phyloP scores from a whole-genome alignment of 768 basidiomycete species.

The Lactarius indigo region DNA sequence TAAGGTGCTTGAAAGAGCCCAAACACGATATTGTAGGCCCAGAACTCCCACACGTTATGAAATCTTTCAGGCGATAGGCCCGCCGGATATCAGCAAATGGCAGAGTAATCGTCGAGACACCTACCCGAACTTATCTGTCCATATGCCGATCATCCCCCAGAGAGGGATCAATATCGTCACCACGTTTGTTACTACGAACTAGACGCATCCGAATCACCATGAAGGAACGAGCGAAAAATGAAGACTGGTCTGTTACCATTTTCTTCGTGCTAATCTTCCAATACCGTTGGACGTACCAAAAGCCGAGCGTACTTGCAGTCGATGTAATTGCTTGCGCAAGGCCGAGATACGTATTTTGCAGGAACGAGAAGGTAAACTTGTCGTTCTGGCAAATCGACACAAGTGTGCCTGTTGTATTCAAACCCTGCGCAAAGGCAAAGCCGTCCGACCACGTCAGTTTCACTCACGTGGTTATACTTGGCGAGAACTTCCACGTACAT shows the following conservation, averaged over 20 bases:
- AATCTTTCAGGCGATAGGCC: constrained; percentile 41
- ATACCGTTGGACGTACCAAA: constrained; percentile 80
- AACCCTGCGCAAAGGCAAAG: constrained; percentile 43
- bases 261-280: constrained; percentile 77
- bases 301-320: constrained; percentile 62
- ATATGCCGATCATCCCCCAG: constrained; percentile 85
- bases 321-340: constrained; percentile 73
- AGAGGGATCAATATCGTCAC: constrained; percentile 75
- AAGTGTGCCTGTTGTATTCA: constrained; percentile 79
- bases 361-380: constrained; percentile 76
- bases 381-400: constrained; percentile 76
- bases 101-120: constrained; percentile 23
- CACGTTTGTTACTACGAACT: constrained; percentile 77
- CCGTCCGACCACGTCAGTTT: neutral
- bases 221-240: neutral
- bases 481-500: constrained; percentile 41
- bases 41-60: constrained; percentile 85
- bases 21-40: constrained; percentile 77
- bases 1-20: constrained; percentile 88
- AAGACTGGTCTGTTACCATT: constrained; percentile 46
- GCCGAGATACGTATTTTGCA: constrained; percentile 76
- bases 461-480: neutral
- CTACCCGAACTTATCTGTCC: constrained; percentile 71
- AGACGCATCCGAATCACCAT: neutral
- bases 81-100: neutral